phyloP scores from a whole-genome alignment of 2,329 filamentous ascomycete genomes.

The Cryphonectria radicalis region DNA sequence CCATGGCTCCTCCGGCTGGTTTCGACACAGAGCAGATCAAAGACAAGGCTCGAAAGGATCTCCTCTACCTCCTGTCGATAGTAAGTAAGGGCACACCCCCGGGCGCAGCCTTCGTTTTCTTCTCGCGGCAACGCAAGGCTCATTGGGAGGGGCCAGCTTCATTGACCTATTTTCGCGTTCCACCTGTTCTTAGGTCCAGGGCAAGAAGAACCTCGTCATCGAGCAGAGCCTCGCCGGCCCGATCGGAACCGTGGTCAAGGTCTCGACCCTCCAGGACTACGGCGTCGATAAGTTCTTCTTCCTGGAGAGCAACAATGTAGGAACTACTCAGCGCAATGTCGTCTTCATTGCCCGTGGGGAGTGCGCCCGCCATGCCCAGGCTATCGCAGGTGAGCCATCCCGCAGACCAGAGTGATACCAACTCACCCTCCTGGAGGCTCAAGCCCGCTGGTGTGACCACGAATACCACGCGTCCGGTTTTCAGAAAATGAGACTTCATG shows the following conservation, averaged over 20 bases:
- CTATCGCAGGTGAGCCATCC: conserved; percentile 78
- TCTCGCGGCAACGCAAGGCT: conserved; percentile 17
- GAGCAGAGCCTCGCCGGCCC: conserved; percentile 89
- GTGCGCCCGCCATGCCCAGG: conserved; percentile 79
- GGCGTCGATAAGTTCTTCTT: conserved; percentile 98
- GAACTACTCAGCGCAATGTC: conserved; percentile 92
- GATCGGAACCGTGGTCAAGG: conserved; percentile 90
- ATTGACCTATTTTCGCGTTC: conserved; percentile 25
- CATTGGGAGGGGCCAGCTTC: conserved; percentile 26
- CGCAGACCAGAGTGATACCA: not conserved
- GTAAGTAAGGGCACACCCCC: conserved; percentile 65
- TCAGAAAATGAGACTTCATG: not conserved
- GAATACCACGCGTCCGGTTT: not conserved
- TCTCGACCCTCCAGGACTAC: conserved; percentile 93
- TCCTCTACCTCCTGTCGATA: conserved; percentile 89
- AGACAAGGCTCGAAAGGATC: conserved; percentile 83
- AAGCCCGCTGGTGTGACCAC: no score
- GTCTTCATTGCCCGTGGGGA: conserved; percentile 93
- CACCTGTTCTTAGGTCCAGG: conserved; percentile 71
- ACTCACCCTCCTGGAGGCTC: not conserved
- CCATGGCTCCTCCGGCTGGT: conserved; percentile 70
- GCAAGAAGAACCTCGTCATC: conserved; percentile 97
- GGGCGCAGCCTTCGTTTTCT: conserved; percentile 14
- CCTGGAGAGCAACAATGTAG: conserved; percentile 92
- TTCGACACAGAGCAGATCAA: conserved; percentile 78